Base-by-base conservation (phyloP, 768 basidiomycete genomes). In the Russula virescens region DNA sequence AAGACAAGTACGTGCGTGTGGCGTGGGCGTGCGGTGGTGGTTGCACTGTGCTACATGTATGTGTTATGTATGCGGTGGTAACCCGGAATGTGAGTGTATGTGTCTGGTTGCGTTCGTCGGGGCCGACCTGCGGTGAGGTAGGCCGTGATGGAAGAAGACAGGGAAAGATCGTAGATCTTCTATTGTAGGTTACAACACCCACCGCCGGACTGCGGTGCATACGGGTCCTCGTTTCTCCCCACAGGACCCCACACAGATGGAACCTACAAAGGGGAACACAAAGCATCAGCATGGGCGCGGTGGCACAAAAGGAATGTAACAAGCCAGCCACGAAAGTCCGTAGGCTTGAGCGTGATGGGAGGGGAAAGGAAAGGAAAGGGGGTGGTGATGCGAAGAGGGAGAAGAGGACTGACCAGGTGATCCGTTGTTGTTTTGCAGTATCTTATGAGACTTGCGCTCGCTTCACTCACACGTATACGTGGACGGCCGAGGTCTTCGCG, bases 171-270 rank as follows among this genome's bases (percentile, higher is more conserved):
- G 2, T 25, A 31, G 35, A 11, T 51, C 25, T 14, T 40, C 66
- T 59, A 66, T 58, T 66, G 65, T 38, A 66, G 8, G 25, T 25
- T 40, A 61, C 65, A 66, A 35, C 65, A 66, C n/a, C 61, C 61
- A 45, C 54, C 59, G 9, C 58, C 58, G 1, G 52, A 52, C 34
- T 64, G 85, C 58, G 88, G 89, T 26, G 88, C 88, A 71, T 94
- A 98, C 52, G 96, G 96, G 72, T 99, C 96, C 62, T 96, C 92
- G 47, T 84, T 85, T 71, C 89, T 91, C 66, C 85, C 85, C n/a
- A 96, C 87, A 25, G 91, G 88, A 11, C 97, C 97, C 97, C 97
- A 99, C 1, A 99, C 92, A 21, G 91, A 94, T 26, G 95, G 94
- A 53, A 96, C 88, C 89, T 94, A 70, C 25, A 69, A 31, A 60